These are phyloP conservation scores for Linanthus parryae DNA, from an alignment of 148 eudicot genomes.

Conservation along the genomic window DNA sequence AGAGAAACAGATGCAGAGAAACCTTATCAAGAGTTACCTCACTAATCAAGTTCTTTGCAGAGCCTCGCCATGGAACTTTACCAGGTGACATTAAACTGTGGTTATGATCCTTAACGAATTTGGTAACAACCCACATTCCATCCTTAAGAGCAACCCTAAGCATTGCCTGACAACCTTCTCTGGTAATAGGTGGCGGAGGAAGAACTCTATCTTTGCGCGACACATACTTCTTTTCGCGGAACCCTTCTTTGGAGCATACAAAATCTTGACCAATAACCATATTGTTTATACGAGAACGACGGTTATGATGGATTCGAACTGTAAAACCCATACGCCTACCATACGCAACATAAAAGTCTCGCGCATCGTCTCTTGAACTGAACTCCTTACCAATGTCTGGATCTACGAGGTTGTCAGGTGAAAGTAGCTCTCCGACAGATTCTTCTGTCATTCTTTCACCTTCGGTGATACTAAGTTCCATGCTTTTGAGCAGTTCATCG, in stretches of 20 bases:
- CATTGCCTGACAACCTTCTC: slow-evolving; percentile 38
- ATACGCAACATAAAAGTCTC: slow-evolving; percentile 24
- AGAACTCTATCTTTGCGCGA: slow-evolving; percentile 25
- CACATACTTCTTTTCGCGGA: slow-evolving; percentile 25
- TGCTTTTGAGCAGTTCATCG: slow-evolving; percentile 10
- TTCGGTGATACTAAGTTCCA: slow-evolving; percentile 6
- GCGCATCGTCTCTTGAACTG: slow-evolving; percentile 25
- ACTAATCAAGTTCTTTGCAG: slow-evolving; percentile 22
- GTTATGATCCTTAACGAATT: slow-evolving; percentile 31
- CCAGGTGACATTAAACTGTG: slow-evolving; percentile 30
- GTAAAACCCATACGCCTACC: slow-evolving; percentile 29
- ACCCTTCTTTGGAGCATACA: slow-evolving; percentile 31
- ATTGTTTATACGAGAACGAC: slow-evolving; percentile 26
- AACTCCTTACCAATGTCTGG: slow-evolving; percentile 28
- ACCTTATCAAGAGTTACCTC: slow-evolving; percentile 12
- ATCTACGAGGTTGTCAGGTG: slow-evolving; percentile 10
- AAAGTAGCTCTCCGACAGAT: neutral
- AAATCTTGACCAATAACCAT: slow-evolving; percentile 36
- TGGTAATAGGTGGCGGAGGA: slow-evolving; percentile 23
- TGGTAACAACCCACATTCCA: slow-evolving; percentile 29
- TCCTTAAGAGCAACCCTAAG: slow-evolving; percentile 28
- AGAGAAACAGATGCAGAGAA: neutral
- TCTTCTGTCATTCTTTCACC: slow-evolving; percentile 15
- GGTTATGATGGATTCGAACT: slow-evolving; percentile 26
- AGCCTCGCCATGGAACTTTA: slow-evolving; percentile 30